Evolutionary conservation across 805 yeast genomes (phyloP), one percentile per base, ranked within the genome.

Genomic region (Saccharomyces paradoxus): DNA sequence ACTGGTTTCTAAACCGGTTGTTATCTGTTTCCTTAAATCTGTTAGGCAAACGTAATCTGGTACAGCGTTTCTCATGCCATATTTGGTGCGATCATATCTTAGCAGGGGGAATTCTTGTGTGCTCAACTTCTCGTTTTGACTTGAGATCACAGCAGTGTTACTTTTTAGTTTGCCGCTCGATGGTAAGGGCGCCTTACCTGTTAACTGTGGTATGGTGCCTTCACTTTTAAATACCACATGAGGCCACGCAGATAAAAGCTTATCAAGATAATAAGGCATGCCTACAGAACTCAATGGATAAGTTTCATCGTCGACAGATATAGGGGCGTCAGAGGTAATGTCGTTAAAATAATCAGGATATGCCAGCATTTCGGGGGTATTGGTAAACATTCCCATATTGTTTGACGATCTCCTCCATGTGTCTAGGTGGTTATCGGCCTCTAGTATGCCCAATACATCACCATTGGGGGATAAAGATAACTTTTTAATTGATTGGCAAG

Each of bases 161-260:
- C 49, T 26, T 55, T 48, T 51, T 21, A 26, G 4, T 46, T 54
- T 58, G 7, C 57, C 41, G 49, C 50, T 59, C 37, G 57, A 53
- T 2, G 58, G 51, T 3, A 57, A 27, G n/a, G 58, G 37, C 27
- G 59, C 55, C 1, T 77, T 73, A 57, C 83, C 86, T 26, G 83
- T 75, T 12, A 71, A 71, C 12, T 70, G 70, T 0, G 90, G 83
- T 4, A 86, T 71, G 54, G 82, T 81, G 1, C 95, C 89, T 2
- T 74, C 66, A 58, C 81, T 81, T 50, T 80, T 77, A 64, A 87
- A 89, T 6, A 81, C 74, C 56, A 77, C 68, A 46, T 84, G 64
- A 0, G 92, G 86, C 89, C 91, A 92, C 13, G 88, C 84, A 0
- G 97, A 89, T 8, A 91, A 74, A 17, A 94, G 76, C 53, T 79